Base-by-base conservation (phyloP, 345 rosid species). In the Erysimum cheiranthoides region DNA sequence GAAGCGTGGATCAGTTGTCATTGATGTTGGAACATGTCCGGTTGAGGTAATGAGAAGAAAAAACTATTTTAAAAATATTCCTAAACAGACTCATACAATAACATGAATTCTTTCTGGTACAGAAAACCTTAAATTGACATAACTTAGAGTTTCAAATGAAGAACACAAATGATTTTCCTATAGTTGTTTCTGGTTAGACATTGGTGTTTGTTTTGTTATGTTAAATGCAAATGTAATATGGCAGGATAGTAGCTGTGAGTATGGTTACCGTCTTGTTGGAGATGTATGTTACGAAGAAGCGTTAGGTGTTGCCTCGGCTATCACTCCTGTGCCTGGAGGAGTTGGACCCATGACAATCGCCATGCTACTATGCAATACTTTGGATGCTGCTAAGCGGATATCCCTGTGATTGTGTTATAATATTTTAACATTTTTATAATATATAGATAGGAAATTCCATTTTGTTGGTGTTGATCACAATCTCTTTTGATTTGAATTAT, bases 291-390 rank as follows among this genome's bases (percentile, higher is more conserved):
- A 60, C 36, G 90, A 86, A 61, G 98, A 92, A 84, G 96, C 96
- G 9, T 73, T 83, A 79, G 83, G 84, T 66, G 85, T 94, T 35
- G 97, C 86, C 8, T 85, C 93, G 0, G 96, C 90, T 31, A 80
- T 94, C 25, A 90, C 97, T 9, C 97, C 97, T 17, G 98, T 94
- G 8, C 98, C 98, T 6, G 97, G 96, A 72, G 96, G 97, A 79
- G 93, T 91, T 4, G 94, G 96, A 50, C 97, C 96, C 13, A 85
- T 90, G 97, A 91, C 98, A 8, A 85, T 95, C n/a, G 91, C 93
- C 61, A 92, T 92, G 99, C 85, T 95, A 11, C 83, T 92, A 25
- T 86, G 87, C 52, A 92, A 90, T 71, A 89, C 97, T 6, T 86
- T 88, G 10, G 97, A 87, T 66, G 83, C 97, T 65, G 97, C 98